Evolutionary conservation across 306 rosid genomes (phyloP).

Genomic region (Citrullus colocynthis): DNA sequence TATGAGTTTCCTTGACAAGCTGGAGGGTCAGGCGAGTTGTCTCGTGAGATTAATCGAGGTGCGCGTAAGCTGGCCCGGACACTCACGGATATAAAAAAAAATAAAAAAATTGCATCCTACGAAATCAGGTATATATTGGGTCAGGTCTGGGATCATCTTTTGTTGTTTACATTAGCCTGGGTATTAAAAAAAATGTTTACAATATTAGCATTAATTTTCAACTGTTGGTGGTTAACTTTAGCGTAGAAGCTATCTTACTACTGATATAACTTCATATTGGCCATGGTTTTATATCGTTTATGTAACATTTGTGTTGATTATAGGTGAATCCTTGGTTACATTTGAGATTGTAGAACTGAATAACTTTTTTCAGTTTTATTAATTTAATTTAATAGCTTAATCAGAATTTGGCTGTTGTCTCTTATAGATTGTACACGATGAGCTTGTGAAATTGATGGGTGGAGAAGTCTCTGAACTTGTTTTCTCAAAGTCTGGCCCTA

Average conservation of each 20-base stretch:
- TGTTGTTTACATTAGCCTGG: not conserved
- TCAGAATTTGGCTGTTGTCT: slow-evolving; percentile 1
- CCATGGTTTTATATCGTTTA: not conserved
- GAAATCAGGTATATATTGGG: not conserved
- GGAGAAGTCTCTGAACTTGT: slow-evolving; percentile 84
- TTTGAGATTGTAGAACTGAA: not conserved
- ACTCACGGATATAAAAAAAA: too few species aligned
- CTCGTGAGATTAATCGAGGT: too few species aligned
- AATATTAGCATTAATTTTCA: not conserved
- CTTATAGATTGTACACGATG: slow-evolving; percentile 83
- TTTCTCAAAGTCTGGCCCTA: slow-evolving; percentile 70
- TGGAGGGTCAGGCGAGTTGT: too few species aligned
- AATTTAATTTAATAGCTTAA: not conserved
- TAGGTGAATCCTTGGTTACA: not conserved
- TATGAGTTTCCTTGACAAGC: too few species aligned
- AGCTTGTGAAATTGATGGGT: slow-evolving; percentile 93
- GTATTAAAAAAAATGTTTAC: not conserved
- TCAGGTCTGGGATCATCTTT: not conserved
- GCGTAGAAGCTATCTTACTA: not conserved
- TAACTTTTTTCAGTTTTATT: not conserved
- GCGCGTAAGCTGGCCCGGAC: too few species aligned
- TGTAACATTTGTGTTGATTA: not conserved
- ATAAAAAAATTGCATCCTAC: not conserved
- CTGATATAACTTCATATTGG: not conserved
- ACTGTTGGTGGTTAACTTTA: not conserved